These are phyloP conservation scores for Solanum clarkiae DNA, from an alignment of 257 asterid genomes.

Conservation along the genomic window DNA sequence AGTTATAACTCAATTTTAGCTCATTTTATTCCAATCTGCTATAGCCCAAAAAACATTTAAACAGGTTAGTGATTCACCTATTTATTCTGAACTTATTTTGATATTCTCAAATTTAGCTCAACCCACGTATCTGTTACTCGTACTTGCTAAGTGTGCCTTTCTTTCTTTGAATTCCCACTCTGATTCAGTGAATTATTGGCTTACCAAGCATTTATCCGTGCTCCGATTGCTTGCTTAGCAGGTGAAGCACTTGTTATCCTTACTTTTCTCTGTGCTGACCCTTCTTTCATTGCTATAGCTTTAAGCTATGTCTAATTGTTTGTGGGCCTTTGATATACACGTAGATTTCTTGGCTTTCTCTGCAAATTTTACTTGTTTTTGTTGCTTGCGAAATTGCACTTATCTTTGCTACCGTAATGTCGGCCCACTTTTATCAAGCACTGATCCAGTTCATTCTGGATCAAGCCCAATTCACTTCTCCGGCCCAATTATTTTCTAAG, in stretches of 20 bases:
- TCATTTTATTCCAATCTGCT: accelerated
- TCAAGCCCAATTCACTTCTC: background rate
- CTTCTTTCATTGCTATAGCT: too few species aligned
- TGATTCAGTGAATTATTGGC: too few species aligned
- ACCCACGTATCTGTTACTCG: accelerated
- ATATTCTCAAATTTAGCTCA: background rate
- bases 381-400: background rate
- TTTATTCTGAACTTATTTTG: too few species aligned
- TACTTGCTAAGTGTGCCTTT: too few species aligned
- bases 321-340: background rate
- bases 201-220: too few species aligned
- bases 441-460: background rate
- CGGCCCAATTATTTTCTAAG: background rate
- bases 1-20: too few species aligned
- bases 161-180: too few species aligned
- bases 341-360: background rate
- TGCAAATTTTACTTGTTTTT: background rate
- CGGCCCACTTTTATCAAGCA: background rate
- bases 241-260: too few species aligned
- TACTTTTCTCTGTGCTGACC: too few species aligned
- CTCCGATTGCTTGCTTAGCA: too few species aligned
- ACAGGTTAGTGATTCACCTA: accelerated
- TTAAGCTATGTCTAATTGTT: background rate
- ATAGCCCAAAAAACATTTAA: too few species aligned
- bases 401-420: background rate